Evolutionary conservation across 768 basidiomycete species (phyloP).

Genomic region (Podaxis sp.): DNA sequence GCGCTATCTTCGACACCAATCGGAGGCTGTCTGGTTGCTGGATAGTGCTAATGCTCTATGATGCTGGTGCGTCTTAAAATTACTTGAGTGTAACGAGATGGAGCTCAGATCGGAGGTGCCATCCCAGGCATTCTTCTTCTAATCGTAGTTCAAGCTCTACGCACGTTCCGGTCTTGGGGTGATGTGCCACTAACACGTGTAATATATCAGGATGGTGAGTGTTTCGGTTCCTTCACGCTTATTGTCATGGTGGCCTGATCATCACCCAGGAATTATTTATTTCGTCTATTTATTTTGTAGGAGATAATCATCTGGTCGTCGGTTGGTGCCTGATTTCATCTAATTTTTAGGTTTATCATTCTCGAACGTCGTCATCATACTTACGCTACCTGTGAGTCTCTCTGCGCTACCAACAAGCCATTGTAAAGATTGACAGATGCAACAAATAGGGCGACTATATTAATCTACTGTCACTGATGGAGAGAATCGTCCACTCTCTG

Average conservation of each 20-base stretch:
- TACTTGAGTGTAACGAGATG: too few relatives aligned
- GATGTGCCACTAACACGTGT: conserved; percentile 7
- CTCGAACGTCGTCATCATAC: conserved; percentile 7
- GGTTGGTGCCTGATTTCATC: not conserved
- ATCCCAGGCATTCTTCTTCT: conserved; percentile 5
- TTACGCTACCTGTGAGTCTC: conserved; percentile 8
- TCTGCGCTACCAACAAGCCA: not conserved
- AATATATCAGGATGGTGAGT: conserved; percentile 13
- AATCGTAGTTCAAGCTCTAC: conserved; percentile 4
- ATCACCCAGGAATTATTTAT: conserved; percentile 14
- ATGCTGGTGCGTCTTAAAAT: not conserved
- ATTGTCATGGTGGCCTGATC: not conserved
- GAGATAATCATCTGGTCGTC: not conserved
- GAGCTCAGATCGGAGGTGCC: not conserved
- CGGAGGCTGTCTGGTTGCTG: conserved; percentile 3
- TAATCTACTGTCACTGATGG: conserved; percentile 8
- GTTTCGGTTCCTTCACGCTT: not conserved
- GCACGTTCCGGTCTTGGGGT: conserved; percentile 4
- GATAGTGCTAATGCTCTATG: conserved; percentile 10
- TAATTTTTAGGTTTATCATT: conserved; percentile 9
- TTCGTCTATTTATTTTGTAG: conserved; percentile 14
- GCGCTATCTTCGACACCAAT: not conserved
- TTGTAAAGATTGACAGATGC: not conserved
- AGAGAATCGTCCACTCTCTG: conserved; percentile 9
- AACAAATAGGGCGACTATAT: not conserved